Conservation (phyloP, 2,329 filamentous ascomycete genomes). For the Sclerotinia borealis region DNA sequence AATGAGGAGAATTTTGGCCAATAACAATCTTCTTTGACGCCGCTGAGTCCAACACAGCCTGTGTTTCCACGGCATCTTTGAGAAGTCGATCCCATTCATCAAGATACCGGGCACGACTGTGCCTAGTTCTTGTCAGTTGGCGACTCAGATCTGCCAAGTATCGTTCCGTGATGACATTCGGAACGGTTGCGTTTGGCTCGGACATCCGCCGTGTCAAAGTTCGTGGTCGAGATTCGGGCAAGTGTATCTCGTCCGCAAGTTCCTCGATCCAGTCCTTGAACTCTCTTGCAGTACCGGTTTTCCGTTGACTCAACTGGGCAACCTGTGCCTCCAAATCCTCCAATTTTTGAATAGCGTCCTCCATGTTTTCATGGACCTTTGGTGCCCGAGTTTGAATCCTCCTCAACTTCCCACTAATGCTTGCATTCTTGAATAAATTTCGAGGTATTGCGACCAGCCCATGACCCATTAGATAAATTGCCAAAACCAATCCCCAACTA, state of each 20-base stretch:
- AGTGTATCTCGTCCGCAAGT: constrained; percentile 67
- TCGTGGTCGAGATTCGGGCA: constrained; percentile 55
- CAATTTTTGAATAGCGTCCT: constrained; percentile 72
- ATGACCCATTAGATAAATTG: constrained; percentile 97
- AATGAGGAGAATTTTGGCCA: constrained; percentile 49
- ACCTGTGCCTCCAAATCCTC: constrained; percentile 80
- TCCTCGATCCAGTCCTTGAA: constrained; percentile 97
- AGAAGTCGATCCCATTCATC: constrained; percentile 82
- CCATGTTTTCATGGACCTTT: constrained; percentile 76
- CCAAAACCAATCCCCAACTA: constrained; percentile 83
- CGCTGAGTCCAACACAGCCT: constrained; percentile 77
- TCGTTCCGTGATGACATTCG: constrained; percentile 83
- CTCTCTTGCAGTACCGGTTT: constrained; percentile 66
- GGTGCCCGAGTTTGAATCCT: constrained; percentile 75
- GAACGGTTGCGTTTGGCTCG: constrained; percentile 47
- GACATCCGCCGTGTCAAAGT: constrained; percentile 37
- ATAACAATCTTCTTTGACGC: constrained; percentile 78
- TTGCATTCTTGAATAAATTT: constrained; percentile 71
- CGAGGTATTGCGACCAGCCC: constrained; percentile 88
- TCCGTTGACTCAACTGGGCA: constrained; percentile 69
- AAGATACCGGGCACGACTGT: constrained; percentile 75
- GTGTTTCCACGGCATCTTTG: constrained; percentile 65
- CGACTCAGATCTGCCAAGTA: constrained; percentile 88
- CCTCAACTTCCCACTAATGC: constrained; percentile 65
- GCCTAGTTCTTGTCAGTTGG: constrained; percentile 72